These are phyloP conservation scores for Neurospora sp. DNA, from an alignment of 2,329 filamentous ascomycete genomes.

Conservation along the genomic window DNA sequence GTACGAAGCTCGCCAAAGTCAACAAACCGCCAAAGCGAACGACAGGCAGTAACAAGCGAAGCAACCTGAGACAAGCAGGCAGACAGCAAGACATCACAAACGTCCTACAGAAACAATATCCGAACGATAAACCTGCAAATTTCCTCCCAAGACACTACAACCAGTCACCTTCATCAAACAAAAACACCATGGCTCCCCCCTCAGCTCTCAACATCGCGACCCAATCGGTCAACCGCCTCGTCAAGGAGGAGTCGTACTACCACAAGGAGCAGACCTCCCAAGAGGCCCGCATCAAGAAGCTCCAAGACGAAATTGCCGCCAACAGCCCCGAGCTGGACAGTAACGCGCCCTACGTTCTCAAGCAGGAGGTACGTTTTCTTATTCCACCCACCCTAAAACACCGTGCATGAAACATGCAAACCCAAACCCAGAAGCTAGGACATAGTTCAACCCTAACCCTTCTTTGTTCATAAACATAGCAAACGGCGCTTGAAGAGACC, in stretches of 20 bases:
- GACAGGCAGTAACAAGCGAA: neutral
- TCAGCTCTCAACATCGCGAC: slow-evolving; percentile 71
- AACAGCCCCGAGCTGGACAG: slow-evolving; percentile 47
- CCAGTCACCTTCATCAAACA: neutral
- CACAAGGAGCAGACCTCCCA: slow-evolving; percentile 75
- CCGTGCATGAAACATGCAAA: neutral
- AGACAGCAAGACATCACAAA: neutral
- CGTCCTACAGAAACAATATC: neutral
- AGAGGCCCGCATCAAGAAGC: slow-evolving; percentile 56
- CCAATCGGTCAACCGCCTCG: slow-evolving; percentile 66
- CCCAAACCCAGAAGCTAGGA: neutral
- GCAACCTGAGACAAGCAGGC: neutral
- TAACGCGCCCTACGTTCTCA: slow-evolving; percentile 70
- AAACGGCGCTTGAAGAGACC: slow-evolving; percentile 76
- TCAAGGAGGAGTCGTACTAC: slow-evolving; percentile 88
- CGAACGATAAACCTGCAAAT: neutral
- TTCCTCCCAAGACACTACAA: neutral
- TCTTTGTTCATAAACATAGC: slow-evolving; percentile 35
- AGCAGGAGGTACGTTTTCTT: slow-evolving; percentile 62
- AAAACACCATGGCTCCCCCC: slow-evolving; percentile 57
- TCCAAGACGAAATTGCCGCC: slow-evolving; percentile 50
- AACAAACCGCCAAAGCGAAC: neutral
- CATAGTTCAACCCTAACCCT: slow-evolving; percentile 13
- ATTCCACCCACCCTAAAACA: neutral
- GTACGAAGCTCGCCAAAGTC: neutral